Base-by-base conservation (phyloP, 192 early-diverging fungal genomes). In the Coemansia sp. region DNA sequence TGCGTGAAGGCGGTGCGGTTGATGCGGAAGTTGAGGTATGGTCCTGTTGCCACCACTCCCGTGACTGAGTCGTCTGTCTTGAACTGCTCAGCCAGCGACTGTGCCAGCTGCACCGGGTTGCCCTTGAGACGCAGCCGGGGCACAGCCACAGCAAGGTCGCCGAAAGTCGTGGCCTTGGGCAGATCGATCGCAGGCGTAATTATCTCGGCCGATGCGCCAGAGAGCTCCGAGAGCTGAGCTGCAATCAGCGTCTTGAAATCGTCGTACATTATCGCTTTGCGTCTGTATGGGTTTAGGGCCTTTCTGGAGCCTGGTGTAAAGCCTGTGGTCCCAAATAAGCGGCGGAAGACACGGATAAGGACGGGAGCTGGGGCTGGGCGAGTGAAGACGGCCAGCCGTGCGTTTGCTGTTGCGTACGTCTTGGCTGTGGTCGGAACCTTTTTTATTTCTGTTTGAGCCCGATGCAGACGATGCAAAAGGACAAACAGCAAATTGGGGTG, bases 21-120 rank as follows among this genome's bases (percentile, higher is more conserved):
- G 66, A 92, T 79, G 60, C 81, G 82, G 77, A 93, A 93, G 86
- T 92, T 93, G 68, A 94, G 64, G 75, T 92, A 94, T 41, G 88
- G 89, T 16, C 91, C 91, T 43, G 80, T 78, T 54, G 88, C 83
- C 57, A 77, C 71, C 15, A 77, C 85, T 16, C 67, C 70, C 3
- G 77, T 71, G 50, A 94, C 85, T 50, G 74, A 78, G 18, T 87
- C 74, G 72, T 88, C 86, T 38, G 83, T 63, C 71, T 83, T 68
- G 79, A 92, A 91, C 79, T 86, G 79, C 38, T 82, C 88, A 39
- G 85, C 88, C 83, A 86, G 87, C 9, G 85, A 76, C 67, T 87
- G 79, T 11, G 90, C 90, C 50, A 89, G 64, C 39, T 84, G 83
- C n/a, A 70, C 71, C 2, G 92, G 92, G 79, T 89, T 90, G 37